A percentile compares a stretch with the other conserved stretches of the same genome.
Conservation (phyloP, 2,329 filamentous ascomycete genomes). For the Dothistroma pini region DNA sequence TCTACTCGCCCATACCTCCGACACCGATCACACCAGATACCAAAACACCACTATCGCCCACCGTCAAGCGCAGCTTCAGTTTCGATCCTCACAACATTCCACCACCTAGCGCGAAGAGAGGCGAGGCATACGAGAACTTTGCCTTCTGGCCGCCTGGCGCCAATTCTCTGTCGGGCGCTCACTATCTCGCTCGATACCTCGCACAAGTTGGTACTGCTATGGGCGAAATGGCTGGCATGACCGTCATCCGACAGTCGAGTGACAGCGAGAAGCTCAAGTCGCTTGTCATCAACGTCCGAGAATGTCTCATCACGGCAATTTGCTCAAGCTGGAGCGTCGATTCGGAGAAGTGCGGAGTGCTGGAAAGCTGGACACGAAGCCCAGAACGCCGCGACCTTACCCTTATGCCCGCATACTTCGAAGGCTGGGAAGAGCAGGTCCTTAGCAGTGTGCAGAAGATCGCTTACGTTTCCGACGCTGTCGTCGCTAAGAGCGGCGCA, state of each 20-base stretch:
- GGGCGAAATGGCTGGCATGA: constrained; percentile 75
- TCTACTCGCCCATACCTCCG: constrained; percentile 75
- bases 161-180: constrained; percentile 86
- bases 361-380: constrained; percentile 91
- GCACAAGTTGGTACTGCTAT: constrained; percentile 80
- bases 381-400: constrained; percentile 81
- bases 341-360: constrained; percentile 82
- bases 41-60: constrained; percentile 46
- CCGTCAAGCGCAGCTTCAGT: constrained; percentile 65
- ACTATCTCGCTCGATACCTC: constrained; percentile 81
- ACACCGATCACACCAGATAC: constrained; percentile 64
- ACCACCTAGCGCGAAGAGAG: constrained; percentile 65
- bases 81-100: constrained; percentile 76
- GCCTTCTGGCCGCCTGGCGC: constrained; percentile 95
- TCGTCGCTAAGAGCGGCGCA: constrained; percentile 54
- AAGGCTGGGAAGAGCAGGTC: constrained; percentile 78
- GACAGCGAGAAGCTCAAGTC: constrained; percentile 63
- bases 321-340: constrained; percentile 92
- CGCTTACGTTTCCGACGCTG: constrained; percentile 85
- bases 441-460: constrained; percentile 91
- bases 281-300: constrained; percentile 73
- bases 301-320: constrained; percentile 79
- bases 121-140: constrained; percentile 84
- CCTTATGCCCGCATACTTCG: constrained; percentile 81
- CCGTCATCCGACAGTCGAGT: constrained; percentile 57